phyloP scores from a whole-genome alignment of 1,139 yeast genomes.

The Diutina catenulata region DNA sequence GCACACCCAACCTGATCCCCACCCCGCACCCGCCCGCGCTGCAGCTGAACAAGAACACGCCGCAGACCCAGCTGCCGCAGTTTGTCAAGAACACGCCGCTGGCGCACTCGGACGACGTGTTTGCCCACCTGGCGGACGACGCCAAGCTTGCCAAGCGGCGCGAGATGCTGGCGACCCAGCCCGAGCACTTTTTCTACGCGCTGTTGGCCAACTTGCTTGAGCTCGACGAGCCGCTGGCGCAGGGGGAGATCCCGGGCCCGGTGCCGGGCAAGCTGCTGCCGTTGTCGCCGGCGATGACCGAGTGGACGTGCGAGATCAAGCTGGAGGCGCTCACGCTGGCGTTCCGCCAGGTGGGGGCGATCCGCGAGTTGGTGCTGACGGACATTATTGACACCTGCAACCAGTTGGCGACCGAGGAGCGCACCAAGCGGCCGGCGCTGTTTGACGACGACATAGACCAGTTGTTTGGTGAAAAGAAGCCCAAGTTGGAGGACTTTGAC shows the following conservation, averaged over 20 bases:
- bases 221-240: constrained; percentile 19
- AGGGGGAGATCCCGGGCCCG: constrained; percentile 14
- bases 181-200: constrained; percentile 39
- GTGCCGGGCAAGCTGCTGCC: constrained; percentile 14
- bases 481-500: constrained; percentile 16
- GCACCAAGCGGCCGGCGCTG: constrained; percentile 7
- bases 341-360: constrained; percentile 29
- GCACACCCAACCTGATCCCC: constrained; percentile 34
- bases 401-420: constrained; percentile 10
- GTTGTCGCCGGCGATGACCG: constrained; percentile 20
- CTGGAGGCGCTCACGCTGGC: constrained; percentile 35
- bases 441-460: constrained; percentile 21
- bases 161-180: constrained; percentile 34
- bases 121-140: constrained; percentile 17
- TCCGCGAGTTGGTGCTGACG: constrained; percentile 13
- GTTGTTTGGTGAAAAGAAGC: constrained; percentile 26
- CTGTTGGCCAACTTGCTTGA: constrained; percentile 40
- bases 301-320: constrained; percentile 36
- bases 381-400: constrained; percentile 23
- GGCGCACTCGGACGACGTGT: constrained; percentile 13
- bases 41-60: constrained; percentile 32
- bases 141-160: constrained; percentile 30
- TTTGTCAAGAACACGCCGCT: constrained; percentile 10
- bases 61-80: constrained; percentile 28
- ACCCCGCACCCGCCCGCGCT: constrained; percentile 29